Percentiles rank a stretch among this genome's conserved stretches.
phyloP scores from a whole-genome alignment of 2,329 filamentous ascomycete genomes.

The Thermomyces lanuginosus region DNA sequence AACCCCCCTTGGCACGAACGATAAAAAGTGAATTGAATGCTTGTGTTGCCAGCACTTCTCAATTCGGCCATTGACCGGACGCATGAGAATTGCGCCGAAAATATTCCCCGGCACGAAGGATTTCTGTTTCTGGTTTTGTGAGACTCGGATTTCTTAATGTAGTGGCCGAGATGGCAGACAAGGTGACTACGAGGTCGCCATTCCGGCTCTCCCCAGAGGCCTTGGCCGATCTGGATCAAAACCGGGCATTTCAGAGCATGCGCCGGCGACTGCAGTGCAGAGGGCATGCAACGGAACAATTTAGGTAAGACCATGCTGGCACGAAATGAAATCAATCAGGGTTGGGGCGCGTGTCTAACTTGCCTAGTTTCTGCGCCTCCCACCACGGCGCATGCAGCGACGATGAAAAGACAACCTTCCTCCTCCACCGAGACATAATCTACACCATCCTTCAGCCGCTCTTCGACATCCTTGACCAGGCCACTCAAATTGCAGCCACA shows the following conservation, averaged over 20 bases:
- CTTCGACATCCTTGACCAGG: slow-evolving; percentile 39
- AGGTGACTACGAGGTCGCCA: slow-evolving; percentile 11
- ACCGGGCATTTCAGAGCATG: slow-evolving; percentile 20
- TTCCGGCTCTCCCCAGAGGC: slow-evolving; percentile 21
- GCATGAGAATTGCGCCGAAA: too few relatives aligned
- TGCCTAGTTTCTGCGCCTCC: slow-evolving; percentile 19
- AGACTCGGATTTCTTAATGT: too few relatives aligned
- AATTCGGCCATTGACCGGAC: too few relatives aligned
- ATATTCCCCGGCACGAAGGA: too few relatives aligned
- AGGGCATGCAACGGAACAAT: slow-evolving; percentile 19
- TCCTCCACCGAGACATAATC: slow-evolving; percentile 42
- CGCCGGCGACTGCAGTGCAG: slow-evolving; percentile 20
- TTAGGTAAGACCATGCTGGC: slow-evolving; percentile 11
- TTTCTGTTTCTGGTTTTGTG: too few relatives aligned
- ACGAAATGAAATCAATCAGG: neutral
- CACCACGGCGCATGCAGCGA: slow-evolving; percentile 18
- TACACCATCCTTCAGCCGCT: slow-evolving; percentile 44
- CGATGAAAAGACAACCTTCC: slow-evolving; percentile 19
- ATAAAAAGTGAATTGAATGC: too few relatives aligned
- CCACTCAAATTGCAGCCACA: slow-evolving; percentile 35
- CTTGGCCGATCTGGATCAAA: slow-evolving; percentile 16
- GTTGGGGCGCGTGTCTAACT: neutral
- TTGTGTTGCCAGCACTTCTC: too few relatives aligned
- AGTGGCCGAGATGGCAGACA: slow-evolving; percentile 4
- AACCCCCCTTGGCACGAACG: too few relatives aligned